Evolutionary conservation across 2,329 filamentous ascomycete species (phyloP), one percentile per base, ranked within the genome.

Genomic region (Monosporascus sp.): DNA sequence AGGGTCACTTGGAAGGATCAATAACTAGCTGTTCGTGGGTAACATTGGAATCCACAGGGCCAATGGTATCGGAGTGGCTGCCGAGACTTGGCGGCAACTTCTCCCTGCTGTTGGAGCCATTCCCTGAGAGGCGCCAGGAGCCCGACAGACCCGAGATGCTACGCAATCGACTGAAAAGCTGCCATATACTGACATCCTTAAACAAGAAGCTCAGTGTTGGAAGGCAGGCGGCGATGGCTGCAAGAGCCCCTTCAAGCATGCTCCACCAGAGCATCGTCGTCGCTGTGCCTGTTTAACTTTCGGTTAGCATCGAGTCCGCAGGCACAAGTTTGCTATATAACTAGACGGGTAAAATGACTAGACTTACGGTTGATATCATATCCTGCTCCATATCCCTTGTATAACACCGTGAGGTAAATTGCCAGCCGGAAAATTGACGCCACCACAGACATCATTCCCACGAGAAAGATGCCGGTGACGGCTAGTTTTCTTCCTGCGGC

Each of bases 361-460:
- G 7, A 41, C 45, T 35, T 35, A 48, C 45, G 45, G 17, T 48
- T 48, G 4, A 48, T 48, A 20, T 48, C 45, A n/a, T 48, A 48
- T 18, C 45, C 45, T 35, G 45, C 45, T 1, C 45, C 45, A 35
- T 48, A 48, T 18, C 45, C 45, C 25, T 48, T n/a, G 8, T 20
- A 31, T n/a, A 48, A 20, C 5, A 48, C 45, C 7, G 31, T 35
- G 15, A 48, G n/a, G 25, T 48, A 48, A 25, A 48, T 48, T 15
- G 24, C 45, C 45, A 48, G 14, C 5, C 45, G 24, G 14, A 35
- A 17, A 5, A 35, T 35, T 6, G 45, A 48, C 5, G 45, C 45
- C 25, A 35, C 45, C 7, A 48, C 25, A 11, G 45, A 54, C 52
- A 54, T 50, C 1, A 41, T 41, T 25, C 52, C 52, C 2, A 54